Percentiles rank a stretch among this genome's conserved stretches.
These are phyloP conservation scores for Plasmopara viticola DNA, from an alignment of 352 stramenopile genomes.

Conservation along the genomic window DNA sequence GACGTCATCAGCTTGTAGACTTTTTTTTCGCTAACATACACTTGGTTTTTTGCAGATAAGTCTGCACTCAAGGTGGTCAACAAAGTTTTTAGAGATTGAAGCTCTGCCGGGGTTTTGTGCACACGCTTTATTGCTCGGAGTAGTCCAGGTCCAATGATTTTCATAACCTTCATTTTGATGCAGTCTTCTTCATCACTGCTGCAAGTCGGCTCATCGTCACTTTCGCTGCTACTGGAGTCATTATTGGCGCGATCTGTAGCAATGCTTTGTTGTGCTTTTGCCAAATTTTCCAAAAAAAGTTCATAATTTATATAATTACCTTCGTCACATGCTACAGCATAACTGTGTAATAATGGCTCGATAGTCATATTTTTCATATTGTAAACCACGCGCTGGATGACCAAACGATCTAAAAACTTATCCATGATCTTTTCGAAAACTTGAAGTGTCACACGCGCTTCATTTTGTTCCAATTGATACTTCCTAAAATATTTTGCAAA, in stretches of 20 bases:
- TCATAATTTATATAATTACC: slow-evolving; percentile 37
- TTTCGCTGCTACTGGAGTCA: slow-evolving; percentile 27
- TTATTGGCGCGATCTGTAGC: slow-evolving; percentile 7
- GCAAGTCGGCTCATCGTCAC: slow-evolving; percentile 27
- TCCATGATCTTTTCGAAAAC: slow-evolving; percentile 73
- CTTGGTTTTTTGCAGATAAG: slow-evolving; percentile 17
- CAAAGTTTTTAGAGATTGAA: slow-evolving; percentile 29
- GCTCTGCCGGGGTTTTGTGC: slow-evolving; percentile 29
- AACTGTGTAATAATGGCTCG: slow-evolving; percentile 31
- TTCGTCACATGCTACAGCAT: slow-evolving; percentile 21
- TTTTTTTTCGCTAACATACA: slow-evolving; percentile 42
- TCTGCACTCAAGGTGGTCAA: slow-evolving; percentile 19
- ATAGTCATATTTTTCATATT: slow-evolving; percentile 67
- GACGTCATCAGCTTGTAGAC: slow-evolving; percentile 54
- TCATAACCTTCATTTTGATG: slow-evolving; percentile 17
- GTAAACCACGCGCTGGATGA: slow-evolving; percentile 45
- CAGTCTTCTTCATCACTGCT: slow-evolving; percentile 36
- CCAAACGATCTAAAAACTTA: slow-evolving; percentile 62
- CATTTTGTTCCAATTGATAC: slow-evolving; percentile 35
- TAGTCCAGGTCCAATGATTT: slow-evolving; percentile 24
- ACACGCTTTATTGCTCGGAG: slow-evolving; percentile 30
- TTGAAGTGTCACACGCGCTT: slow-evolving; percentile 40
- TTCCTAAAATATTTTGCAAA: slow-evolving; percentile 79
- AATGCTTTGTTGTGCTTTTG: slow-evolving; percentile 25
- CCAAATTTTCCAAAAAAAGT: slow-evolving; percentile 45